Conservation (phyloP, 208 protist species). For the Perkinsela sp. region DNA sequence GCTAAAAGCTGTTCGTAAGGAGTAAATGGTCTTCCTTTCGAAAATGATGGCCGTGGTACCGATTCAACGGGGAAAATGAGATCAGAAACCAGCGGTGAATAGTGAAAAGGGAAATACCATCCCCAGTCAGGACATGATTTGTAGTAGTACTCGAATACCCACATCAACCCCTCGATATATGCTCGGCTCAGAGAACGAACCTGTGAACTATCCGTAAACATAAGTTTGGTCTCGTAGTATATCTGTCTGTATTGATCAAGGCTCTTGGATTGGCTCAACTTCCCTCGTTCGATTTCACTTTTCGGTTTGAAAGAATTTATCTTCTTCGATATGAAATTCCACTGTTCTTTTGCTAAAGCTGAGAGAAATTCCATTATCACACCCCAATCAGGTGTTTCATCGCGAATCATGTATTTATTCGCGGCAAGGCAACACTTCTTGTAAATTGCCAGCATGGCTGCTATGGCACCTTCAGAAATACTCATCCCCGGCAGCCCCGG, state of each 20-base stretch:
- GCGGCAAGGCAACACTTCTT: constrained; percentile 20
- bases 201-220: constrained; percentile 33
- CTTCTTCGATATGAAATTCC: constrained; percentile 10
- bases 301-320: neutral
- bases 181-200: constrained; percentile 21
- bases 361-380: constrained; percentile 28
- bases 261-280: constrained; percentile 2
- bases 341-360: constrained; percentile 31
- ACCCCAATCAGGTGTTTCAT: constrained; percentile 32
- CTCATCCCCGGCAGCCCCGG: constrained; percentile 72
- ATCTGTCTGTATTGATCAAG: constrained; percentile 46
- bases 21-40: constrained; percentile 35
- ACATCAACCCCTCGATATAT: constrained; percentile 55
- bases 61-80: constrained; percentile 34
- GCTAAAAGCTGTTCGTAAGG: constrained; percentile 85
- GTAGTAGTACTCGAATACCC: constrained; percentile 64
- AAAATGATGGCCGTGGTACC: constrained; percentile 18
- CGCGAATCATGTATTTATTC: constrained; percentile 30
- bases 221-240: constrained; percentile 54
- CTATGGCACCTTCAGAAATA: constrained; percentile 73
- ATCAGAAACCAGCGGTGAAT: constrained; percentile 63
- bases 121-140: constrained; percentile 54
- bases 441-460: constrained; percentile 56
- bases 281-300: neutral
- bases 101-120: constrained; percentile 72